Percentiles rank a stretch among this genome's conserved stretches.
These are phyloP conservation scores for Dacryopinax primogenitus DNA, from an alignment of 768 basidiomycete genomes.

Conservation along the genomic window DNA sequence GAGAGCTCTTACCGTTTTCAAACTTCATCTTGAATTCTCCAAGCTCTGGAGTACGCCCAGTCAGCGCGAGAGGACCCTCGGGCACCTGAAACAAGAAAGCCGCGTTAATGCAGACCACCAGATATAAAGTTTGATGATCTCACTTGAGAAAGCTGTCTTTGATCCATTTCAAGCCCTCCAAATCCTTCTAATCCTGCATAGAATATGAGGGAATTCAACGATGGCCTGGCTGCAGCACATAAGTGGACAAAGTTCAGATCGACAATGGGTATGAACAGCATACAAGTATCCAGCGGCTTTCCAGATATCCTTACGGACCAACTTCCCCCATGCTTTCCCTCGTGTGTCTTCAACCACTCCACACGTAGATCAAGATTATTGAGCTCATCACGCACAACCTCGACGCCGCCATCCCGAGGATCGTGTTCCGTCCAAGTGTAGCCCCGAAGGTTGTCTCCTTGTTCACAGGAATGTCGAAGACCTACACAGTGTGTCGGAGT, in stretches of 20 bases:
- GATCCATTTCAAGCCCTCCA: constrained; percentile 68
- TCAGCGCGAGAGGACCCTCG: constrained; percentile 51
- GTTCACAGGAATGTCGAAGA: constrained; percentile 77
- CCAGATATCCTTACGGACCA: constrained; percentile 81
- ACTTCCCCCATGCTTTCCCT: constrained; percentile 70
- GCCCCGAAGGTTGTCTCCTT: constrained; percentile 61
- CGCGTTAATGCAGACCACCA: background rate
- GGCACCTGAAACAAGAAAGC: constrained; percentile 50
- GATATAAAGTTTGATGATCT: constrained; percentile 20
- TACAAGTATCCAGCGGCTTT: constrained; percentile 57
- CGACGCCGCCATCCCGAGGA: constrained; percentile 69
- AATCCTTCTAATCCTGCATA: constrained; percentile 82
- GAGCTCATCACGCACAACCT: constrained; percentile 62
- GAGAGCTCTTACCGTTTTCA: constrained; percentile 46
- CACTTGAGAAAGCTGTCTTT: constrained; percentile 62
- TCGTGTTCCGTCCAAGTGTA: constrained; percentile 88
- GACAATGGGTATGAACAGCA: constrained; percentile 13
- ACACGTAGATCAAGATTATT: constrained; percentile 83
- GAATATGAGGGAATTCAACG: constrained; percentile 65
- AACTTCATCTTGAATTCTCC: constrained; percentile 73
- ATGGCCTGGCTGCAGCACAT: constrained; percentile 29
- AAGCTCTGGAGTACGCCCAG: constrained; percentile 62
- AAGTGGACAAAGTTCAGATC: background rate
- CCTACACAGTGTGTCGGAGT: constrained; percentile 30
- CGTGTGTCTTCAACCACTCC: constrained; percentile 73